Conservation (phyloP, 1,139 yeast species). For the Zygoascus hellenicus region DNA sequence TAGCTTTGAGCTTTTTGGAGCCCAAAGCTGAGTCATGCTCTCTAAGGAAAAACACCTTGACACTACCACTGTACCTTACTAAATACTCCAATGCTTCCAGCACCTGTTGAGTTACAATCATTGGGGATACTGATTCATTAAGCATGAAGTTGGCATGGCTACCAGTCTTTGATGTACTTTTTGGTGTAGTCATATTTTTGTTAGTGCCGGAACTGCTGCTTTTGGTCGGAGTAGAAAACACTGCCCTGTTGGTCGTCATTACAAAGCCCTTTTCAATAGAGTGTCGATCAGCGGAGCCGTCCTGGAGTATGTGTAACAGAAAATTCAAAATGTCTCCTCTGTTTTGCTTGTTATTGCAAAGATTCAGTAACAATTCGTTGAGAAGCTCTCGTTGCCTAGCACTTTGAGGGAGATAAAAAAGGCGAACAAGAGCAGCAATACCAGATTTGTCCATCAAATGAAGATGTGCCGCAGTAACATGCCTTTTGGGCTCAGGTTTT, state of each 20-base stretch:
- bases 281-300: slow-evolving; percentile 59
- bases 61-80: slow-evolving; percentile 61
- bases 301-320: slow-evolving; percentile 63
- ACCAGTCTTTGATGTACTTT: slow-evolving; percentile 10
- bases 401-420: slow-evolving; percentile 70
- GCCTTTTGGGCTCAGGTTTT: neutral
- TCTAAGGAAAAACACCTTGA: slow-evolving; percentile 66
- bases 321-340: slow-evolving; percentile 71
- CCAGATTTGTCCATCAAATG: slow-evolving; percentile 54
- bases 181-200: slow-evolving; percentile 22
- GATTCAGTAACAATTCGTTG: slow-evolving; percentile 58
- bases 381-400: slow-evolving; percentile 58
- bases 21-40: slow-evolving; percentile 66
- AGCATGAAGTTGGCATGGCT: slow-evolving; percentile 8
- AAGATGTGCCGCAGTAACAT: slow-evolving; percentile 7
- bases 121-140: slow-evolving; percentile 53
- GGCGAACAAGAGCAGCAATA: slow-evolving; percentile 62
- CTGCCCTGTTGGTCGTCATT: slow-evolving; percentile 41
- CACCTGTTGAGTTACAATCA: slow-evolving; percentile 68
- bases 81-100: slow-evolving; percentile 70
- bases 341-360: slow-evolving; percentile 74
- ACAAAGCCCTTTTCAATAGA: slow-evolving; percentile 62
- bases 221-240: slow-evolving; percentile 15
- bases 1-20: slow-evolving; percentile 19
- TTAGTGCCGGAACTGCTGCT: slow-evolving; percentile 3